Base-by-base conservation (phyloP, 1,139 yeast species). In the Saccharomycopsis crataegensis region DNA sequence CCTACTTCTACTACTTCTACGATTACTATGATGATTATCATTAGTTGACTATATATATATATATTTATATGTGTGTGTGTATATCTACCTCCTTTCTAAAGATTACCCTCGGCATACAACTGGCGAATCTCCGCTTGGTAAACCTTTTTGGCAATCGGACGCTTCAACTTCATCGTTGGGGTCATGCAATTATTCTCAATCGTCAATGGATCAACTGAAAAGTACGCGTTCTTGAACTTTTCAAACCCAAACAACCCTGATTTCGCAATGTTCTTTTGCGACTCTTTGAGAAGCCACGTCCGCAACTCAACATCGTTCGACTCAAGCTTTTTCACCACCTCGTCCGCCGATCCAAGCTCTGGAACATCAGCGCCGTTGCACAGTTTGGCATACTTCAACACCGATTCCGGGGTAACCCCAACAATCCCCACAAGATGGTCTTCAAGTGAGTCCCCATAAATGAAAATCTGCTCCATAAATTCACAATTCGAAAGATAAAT, bases 141-240 rank as follows among this genome's bases (percentile, higher is more conserved):
- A 58, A 62, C 66, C 59, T 73, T 73, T 48, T 70, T 65, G 28
- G 80, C 80, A 49, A 72, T 65, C 22, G 77, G 78, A 65, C 83
- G 71, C 65, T 75, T 77, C 59, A 79, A 70, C 64, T 79, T 79
- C 66, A 78, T 65, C 8, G 83, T 79, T 49, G 83, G 83, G 1
- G 83, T 79, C 42, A 79, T 69, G 11, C 78, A 76, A 51, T 77
- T 76, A 48, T 73, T 70, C 48, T 74, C 79, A 46, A 77, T 67
- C 9, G 74, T 74, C 64, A 79, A 76, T 8, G 83, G 82, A 50
- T 79, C 82, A 51, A 78, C 67, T 47, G 69, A 77, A 55, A 78
- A 64, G 49, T 65, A 62, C 12, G 76, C 62, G 61, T 79, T 79
- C 61, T 75, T 79, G 52, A 79, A 50, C 64, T 73, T 75, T 62